Evolutionary conservation across 2,329 filamentous ascomycete genomes (phyloP), one percentile per base, ranked within the genome.

Genomic region (Fusarium sp.): DNA sequence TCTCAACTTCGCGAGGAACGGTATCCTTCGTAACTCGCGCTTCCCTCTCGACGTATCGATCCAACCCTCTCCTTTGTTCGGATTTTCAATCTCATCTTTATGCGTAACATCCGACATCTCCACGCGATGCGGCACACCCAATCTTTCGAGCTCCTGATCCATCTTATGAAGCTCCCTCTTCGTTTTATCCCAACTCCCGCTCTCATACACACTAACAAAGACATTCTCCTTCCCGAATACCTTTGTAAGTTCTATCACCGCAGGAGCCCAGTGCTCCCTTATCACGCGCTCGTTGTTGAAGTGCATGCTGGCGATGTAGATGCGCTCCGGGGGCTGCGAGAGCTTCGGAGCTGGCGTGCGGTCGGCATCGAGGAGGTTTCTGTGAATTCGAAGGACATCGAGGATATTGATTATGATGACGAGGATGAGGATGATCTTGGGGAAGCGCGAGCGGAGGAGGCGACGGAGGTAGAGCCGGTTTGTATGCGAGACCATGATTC

Each of bases 281-380:
- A 93, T 81, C 23, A 91, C 80, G 3, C 76, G 74, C 60, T 85
- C 90, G 65, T 87, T 87, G 71, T 91, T 92, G 83, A 89, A 91
- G 72, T 91, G 89, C 74, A 90, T 87, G 63, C 86, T 87, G 6
- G 89, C 87, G 62, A 93, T 91, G 78, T 88, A 93, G 63, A 93
- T 84, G 65, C 80, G 78, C 71, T 81, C 77, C 46, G 64, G 69
- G 21, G 68, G 74, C 42, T 75, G 73, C 53, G 69, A 74, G 45
- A 74, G 69, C 52, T 71, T 65, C 42, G 70, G 67, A 20, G 64
- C 51, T 47, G 58, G 53, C 35, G 71, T 57, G 29, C 57, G 72
- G 52, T 76, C 70, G 58, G 73, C 72, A 66, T 72, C 63, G 66
- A 72, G 57, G 20, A 81, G 75, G 27, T 74, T 72, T 39, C 70